Percentiles rank a stretch among this genome's conserved stretches.
These are phyloP conservation scores for Coemansia reversa DNA, from an alignment of 192 early-diverging fungal genomes.

Conservation along the genomic window DNA sequence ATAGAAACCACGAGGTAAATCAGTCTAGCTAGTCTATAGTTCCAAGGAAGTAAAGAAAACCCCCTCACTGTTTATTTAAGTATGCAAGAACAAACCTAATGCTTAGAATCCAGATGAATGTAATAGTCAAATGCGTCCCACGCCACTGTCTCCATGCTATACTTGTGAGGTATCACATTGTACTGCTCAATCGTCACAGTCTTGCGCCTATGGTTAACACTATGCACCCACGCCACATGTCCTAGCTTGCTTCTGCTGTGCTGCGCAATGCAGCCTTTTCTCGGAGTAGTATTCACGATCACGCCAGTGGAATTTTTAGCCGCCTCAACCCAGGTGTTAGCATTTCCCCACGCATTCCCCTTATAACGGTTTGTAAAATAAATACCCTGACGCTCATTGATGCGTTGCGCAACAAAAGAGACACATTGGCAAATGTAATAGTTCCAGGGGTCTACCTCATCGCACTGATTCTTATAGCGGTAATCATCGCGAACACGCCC, in stretches of 20 bases:
- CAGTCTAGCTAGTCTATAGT: background rate
- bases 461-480: conserved; percentile 31
- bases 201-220: conserved; percentile 19
- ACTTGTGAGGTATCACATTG: conserved; percentile 31
- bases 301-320: conserved; percentile 27
- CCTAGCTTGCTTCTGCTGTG: conserved; percentile 21
- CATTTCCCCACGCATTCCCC: conserved; percentile 43
- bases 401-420: conserved; percentile 48
- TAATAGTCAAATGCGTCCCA: conserved; percentile 38
- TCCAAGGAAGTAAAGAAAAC: background rate
- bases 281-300: conserved; percentile 17
- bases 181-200: conserved; percentile 43
- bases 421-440: conserved; percentile 47
- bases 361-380: conserved; percentile 45
- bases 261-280: conserved; percentile 30
- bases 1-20: background rate
- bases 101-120: conserved; percentile 23
- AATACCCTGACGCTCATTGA: conserved; percentile 43
- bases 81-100: background rate
- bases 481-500: conserved; percentile 41
- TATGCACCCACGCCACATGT: conserved; percentile 44
- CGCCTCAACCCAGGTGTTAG: conserved; percentile 42
- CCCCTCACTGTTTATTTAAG: too few species aligned
- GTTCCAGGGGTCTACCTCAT: conserved; percentile 40
- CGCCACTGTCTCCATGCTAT: conserved; percentile 27